Evolutionary conservation across 192 early-diverging fungal genomes (phyloP), one percentile per base, ranked within the genome.

Genomic region (Rhizophagus sp.): DNA sequence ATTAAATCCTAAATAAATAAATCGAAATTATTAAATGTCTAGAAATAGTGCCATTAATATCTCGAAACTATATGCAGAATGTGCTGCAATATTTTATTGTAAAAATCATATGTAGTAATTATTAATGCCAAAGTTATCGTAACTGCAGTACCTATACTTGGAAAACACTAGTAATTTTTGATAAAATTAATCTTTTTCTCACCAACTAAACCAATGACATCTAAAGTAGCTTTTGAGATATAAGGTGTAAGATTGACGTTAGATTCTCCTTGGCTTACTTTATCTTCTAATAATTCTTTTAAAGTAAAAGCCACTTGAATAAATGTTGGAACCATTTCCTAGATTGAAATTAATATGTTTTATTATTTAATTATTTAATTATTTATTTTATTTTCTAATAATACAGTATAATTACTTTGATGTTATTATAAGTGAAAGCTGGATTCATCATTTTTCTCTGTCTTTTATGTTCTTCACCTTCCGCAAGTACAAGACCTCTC

Each of bases 381-480:
- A 30, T 30, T 30, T 30, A 30, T 30, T 30, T 30, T 30, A 30
- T 30, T 1, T 30, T 1, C 30, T 30, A 30, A 1, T 30, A 5
- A 36, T 36, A 2, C 1, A 36, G 6, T 19, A 8, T 69, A 65
- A 90, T 84, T 9, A 75, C 79, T 33, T 87, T 87, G 52, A 90
- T 84, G 12, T 84, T 77, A n/a, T 79, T 68, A 69, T 83, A 62
- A 12, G 82, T 72, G 39, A 91, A 91, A 9, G 88, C 86, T 7
- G 90, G 90, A 75, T 89, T 89, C 13, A 91, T 64, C 88, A 90
- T 84, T 72, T 89, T 89, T 52, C 90, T 84, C 49, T 91, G 90
- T 50, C 81, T 79, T 49, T 69, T 74, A 76, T 91, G 90, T 11
- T 27, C 84, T 57, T 81, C 84, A 0, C 90, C 89, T 75, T 91